phyloP scores from a whole-genome alignment of 2,329 filamentous ascomycete genomes.

The Leptographium procerum region DNA sequence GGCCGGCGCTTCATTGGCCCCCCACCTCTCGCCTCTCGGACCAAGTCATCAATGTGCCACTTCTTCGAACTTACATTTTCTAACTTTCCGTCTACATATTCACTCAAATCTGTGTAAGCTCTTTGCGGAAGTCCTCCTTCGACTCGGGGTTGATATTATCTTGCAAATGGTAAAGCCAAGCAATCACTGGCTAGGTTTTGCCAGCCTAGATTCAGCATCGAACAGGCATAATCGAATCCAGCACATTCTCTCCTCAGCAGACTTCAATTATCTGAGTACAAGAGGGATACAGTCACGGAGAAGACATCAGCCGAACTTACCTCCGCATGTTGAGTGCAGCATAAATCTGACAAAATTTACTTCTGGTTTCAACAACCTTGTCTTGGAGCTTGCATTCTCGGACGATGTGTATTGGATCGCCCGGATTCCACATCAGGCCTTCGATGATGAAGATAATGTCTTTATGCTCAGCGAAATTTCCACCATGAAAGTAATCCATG shows the following conservation, averaged over 20 bases:
- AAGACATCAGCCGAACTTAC: neutral
- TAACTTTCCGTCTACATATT: neutral
- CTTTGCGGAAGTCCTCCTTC: neutral
- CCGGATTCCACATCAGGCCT: neutral
- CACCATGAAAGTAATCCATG: neutral
- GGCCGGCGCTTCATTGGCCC: no score
- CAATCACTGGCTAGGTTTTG: neutral
- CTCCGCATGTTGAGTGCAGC: neutral
- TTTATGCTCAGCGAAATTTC: neutral
- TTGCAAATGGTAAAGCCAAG: neutral
- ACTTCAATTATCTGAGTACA: neutral
- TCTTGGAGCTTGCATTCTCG: constrained; percentile 1
- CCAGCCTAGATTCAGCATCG: neutral
- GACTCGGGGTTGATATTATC: neutral
- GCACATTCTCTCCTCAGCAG: neutral
- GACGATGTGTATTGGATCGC: constrained; percentile 2
- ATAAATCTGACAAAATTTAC: neutral
- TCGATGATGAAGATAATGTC: neutral
- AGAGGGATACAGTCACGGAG: neutral
- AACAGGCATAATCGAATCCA: neutral
- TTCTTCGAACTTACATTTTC: neutral
- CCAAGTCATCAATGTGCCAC: no score
- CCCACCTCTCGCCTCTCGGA: neutral
- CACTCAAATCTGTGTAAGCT: neutral
- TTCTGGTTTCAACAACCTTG: neutral